Evolutionary conservation across 2,329 filamentous ascomycete species (phyloP).

Genomic region (Chrysoporthe austroafricana): DNA sequence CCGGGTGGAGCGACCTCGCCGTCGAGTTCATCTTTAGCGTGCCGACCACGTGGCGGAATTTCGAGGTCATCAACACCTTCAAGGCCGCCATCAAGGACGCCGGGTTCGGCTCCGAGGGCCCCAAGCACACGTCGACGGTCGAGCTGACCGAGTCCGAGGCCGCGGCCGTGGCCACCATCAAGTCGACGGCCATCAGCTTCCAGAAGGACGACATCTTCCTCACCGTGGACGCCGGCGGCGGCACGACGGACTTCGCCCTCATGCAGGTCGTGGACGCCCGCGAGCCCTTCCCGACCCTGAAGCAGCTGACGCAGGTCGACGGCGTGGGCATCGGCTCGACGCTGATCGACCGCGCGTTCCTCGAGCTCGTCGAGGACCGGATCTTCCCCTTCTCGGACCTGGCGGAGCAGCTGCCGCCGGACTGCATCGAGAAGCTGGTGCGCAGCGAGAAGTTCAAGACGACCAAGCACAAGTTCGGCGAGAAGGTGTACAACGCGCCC

Average conservation of each 20-base stretch:
- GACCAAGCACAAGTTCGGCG: conserved; percentile 48
- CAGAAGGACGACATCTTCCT: conserved; percentile 45
- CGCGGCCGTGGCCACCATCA: conserved; percentile 51
- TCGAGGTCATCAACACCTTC: conserved; percentile 55
- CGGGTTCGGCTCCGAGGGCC: conserved; percentile 52
- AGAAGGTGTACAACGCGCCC: conserved; percentile 45
- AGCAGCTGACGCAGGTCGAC: conserved; percentile 43
- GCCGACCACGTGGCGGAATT: conserved; percentile 59
- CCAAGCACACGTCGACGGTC: conserved; percentile 43
- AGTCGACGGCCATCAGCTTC: conserved; percentile 45
- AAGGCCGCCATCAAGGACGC: conserved; percentile 50
- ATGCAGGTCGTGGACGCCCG: conserved; percentile 44
- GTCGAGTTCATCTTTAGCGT: conserved; percentile 61
- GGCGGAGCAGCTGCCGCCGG: conserved; percentile 39
- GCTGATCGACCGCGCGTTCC: conserved; percentile 50
- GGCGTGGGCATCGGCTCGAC: conserved; percentile 51
- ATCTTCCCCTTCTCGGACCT: conserved; percentile 43
- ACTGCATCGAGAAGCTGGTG: conserved; percentile 43
- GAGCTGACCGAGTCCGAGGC: conserved; percentile 54
- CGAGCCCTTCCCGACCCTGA: conserved; percentile 34
- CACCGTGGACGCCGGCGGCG: conserved; percentile 50
- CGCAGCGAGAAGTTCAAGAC: conserved; percentile 44
- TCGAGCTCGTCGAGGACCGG: conserved; percentile 43
- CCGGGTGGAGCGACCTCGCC: conserved; percentile 48
- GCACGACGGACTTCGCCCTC: conserved; percentile 50